phyloP scores from a whole-genome alignment of 768 basidiomycete genomes.

The Boletus tomentosulus region DNA sequence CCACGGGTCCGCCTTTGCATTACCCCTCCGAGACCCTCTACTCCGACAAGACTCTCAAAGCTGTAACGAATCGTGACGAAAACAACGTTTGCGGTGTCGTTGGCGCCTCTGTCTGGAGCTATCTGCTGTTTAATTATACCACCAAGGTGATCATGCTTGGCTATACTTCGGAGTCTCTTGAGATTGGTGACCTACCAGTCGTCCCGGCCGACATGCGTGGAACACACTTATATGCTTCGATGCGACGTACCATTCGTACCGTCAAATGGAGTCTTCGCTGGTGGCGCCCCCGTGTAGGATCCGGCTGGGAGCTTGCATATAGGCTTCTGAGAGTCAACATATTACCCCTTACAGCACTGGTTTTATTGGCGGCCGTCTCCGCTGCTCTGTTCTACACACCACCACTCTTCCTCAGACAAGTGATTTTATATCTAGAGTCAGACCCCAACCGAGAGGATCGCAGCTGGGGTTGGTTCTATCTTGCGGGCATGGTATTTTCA shows the following conservation, averaged over 20 bases:
- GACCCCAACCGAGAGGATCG: conserved; percentile 52
- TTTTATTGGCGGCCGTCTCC: conserved; percentile 48
- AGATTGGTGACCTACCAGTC: conserved; percentile 86
- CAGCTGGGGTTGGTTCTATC: conserved; percentile 75
- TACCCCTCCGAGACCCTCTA: conserved; percentile 74
- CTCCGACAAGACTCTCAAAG: conserved; percentile 59
- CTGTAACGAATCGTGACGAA: conserved; percentile 55
- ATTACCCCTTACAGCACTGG: conserved; percentile 36
- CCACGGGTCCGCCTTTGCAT: conserved; percentile 70
- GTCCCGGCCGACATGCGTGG: conserved; percentile 71
- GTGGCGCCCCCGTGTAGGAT: conserved; percentile 59
- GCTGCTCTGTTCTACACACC: conserved; percentile 66
- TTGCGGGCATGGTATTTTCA: conserved; percentile 46
- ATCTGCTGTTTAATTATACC: conserved; percentile 81
- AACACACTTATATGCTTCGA: conserved; percentile 55
- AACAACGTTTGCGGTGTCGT: conserved; percentile 67
- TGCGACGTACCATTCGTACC: conserved; percentile 54
- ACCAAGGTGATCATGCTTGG: conserved; percentile 87
- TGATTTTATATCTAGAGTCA: conserved; percentile 63
- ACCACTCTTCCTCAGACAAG: conserved; percentile 53
- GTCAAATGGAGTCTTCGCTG: conserved; percentile 48
- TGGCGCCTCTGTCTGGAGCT: conserved; percentile 43
- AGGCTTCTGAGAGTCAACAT: conserved; percentile 58
- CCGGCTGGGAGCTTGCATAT: conserved; percentile 62
- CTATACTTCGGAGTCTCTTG: conserved; percentile 64